Evolutionary conservation across 306 rosid species (phyloP).

Genomic region (Malus asiatica): DNA sequence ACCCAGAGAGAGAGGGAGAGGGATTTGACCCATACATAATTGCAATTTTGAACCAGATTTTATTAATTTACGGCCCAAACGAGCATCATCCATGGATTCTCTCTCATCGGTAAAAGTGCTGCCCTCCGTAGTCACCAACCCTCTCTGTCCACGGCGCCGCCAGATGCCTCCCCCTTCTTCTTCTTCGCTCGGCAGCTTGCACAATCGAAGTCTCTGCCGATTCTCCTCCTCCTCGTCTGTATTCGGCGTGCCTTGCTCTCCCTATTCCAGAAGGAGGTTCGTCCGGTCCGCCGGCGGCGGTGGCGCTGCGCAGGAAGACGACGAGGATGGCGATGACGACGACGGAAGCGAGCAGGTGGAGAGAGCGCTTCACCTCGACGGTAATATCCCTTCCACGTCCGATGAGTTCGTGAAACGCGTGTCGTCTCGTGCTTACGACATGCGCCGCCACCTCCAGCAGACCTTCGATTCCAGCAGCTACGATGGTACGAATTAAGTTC

Average conservation of each 20-base stretch:
- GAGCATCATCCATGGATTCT: conserved; percentile 54
- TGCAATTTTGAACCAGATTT: neutral
- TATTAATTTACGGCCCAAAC: neutral
- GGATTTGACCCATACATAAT: neutral
- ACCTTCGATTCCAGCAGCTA: conserved; percentile 79
- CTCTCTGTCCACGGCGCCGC: conserved; percentile 30
- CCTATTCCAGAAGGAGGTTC: conserved; percentile 12
- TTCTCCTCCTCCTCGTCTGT: conserved; percentile 4
- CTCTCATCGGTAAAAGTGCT: conserved; percentile 54
- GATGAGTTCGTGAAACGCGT: conserved; percentile 72
- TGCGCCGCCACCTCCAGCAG: conserved; percentile 84
- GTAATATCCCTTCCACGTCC: conserved; percentile 68
- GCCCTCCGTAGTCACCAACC: conserved; percentile 45
- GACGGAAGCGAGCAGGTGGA: conserved; percentile 51
- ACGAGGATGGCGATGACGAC: conserved; percentile 1
- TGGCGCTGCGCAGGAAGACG: conserved; percentile 5
- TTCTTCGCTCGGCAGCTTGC: conserved; percentile 10
- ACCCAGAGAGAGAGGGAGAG: neutral
- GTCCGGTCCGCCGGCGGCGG: conserved; percentile 19
- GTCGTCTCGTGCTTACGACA: conserved; percentile 93
- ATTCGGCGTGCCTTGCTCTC: neutral
- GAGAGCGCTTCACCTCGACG: conserved; percentile 74
- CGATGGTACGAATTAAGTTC: conserved; percentile 44
- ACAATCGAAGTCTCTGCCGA: conserved; percentile 15
- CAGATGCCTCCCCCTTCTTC: conserved; percentile 14